Base-by-base conservation (phyloP, 306 rosid species). In the Cicer pinnatifidum region DNA sequence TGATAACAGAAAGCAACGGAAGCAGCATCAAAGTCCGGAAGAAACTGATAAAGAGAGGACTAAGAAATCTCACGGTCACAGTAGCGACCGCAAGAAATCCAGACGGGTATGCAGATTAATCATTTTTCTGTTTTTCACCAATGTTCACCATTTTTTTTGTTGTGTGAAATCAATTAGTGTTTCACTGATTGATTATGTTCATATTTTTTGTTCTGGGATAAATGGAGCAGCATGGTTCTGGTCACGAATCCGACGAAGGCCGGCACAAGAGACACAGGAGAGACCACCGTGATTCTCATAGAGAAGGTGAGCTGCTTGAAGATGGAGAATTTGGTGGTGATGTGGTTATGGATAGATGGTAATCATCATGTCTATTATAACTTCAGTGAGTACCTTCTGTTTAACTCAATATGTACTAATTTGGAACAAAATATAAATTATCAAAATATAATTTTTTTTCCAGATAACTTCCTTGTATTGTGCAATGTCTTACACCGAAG, bases 281-380 rank as follows among this genome's bases (percentile, higher is more conserved):
- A 80, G 93, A 88, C 57, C 93, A 89, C 71, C 86, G 89, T n/a
- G 86, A 90, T 67, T 84, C 90, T 72, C 88, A 77, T 15, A 90
- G 89, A 75, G 85, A 78, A 77, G 89, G 83, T 60, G 95, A 81
- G 69, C 92, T 82, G 66, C 87, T 86, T 76, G 97, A 89, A 80
- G 98, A 89, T 13, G 98, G 89, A 59, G 97, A 93, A 78, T 88
- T 84, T 72, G 98, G 98, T 11, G 84, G 85, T 41, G 83, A 75
- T 50, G 79, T 80, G 75, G 88, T 83, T 57, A 88, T 80, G 79
- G 89, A 84, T 57, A 87, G 89, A 84, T 79, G 88, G 86, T 89
- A 92, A 84, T 82, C 79, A 37, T 63, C 79, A 43, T 63, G 47
- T 71, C 69, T 79, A 66, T 61, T 48, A 0, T 1, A 33, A 68